Evolutionary conservation across 495 filamentous ascomycete genomes (phyloP).

Genomic region (Neurospora sp.): DNA sequence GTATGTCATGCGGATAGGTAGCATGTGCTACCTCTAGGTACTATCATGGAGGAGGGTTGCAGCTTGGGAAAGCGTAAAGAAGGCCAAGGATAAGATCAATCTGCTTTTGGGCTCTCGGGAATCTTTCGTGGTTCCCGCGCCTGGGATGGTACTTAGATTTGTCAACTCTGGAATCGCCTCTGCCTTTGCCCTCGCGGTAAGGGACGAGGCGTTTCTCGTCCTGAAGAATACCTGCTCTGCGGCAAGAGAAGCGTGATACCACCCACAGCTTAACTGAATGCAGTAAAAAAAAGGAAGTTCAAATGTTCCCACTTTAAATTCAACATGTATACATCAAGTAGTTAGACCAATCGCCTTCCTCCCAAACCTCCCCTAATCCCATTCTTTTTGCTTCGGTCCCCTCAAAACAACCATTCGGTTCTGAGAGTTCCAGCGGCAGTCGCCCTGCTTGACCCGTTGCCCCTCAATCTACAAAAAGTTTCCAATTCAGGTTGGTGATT

Average conservation of each 20-base stretch:
- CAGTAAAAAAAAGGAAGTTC: background rate
- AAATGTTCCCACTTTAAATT: background rate
- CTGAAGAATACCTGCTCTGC: background rate
- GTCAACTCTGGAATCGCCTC: too few species aligned
- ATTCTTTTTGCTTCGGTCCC: background rate
- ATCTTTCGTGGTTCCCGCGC: too few species aligned
- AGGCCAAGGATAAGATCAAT: too few species aligned
- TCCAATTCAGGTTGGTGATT: background rate
- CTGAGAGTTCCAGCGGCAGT: slow-evolving; percentile 21
- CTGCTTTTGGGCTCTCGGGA: too few species aligned
- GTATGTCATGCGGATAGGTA: too few species aligned
- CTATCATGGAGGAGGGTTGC: too few species aligned
- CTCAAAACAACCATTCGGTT: background rate
- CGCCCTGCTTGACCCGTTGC: slow-evolving; percentile 34
- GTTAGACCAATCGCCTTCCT: background rate
- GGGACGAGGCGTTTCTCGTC: background rate
- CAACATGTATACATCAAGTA: background rate
- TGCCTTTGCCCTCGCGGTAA: background rate
- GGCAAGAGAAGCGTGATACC: background rate
- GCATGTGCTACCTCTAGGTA: too few species aligned
- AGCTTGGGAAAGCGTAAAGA: too few species aligned
- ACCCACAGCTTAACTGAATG: background rate
- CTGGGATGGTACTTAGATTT: too few species aligned
- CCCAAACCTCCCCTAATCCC: background rate
- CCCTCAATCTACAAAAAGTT: slow-evolving; percentile 35